phyloP scores from a whole-genome alignment of 768 basidiomycete species.

The Tremella yokohamensis region DNA sequence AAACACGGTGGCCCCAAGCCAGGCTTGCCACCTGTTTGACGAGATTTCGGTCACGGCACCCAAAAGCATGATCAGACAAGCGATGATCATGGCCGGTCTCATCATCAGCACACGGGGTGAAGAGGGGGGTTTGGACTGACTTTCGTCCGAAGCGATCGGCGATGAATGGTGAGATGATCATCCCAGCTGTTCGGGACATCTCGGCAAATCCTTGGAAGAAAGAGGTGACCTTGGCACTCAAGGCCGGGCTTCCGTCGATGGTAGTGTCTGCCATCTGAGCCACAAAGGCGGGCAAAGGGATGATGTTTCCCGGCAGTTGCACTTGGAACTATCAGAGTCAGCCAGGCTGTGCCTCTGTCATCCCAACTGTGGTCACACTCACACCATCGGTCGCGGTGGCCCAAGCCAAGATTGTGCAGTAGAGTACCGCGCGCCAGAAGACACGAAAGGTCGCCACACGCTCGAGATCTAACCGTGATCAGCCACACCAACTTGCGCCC shows the following conservation, averaged over 20 bases:
- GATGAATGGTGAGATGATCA: slow-evolving; percentile 19
- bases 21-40: slow-evolving; percentile 6
- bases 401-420: slow-evolving; percentile 20
- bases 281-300: slow-evolving; percentile 23
- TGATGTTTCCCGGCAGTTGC: slow-evolving; percentile 29
- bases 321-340: slow-evolving; percentile 11
- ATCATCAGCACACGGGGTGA: background rate
- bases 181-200: slow-evolving; percentile 26
- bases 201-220: slow-evolving; percentile 28
- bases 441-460: too few relatives aligned
- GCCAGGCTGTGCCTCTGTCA: too few relatives aligned
- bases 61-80: too few relatives aligned
- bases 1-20: slow-evolving; percentile 21
- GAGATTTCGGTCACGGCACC: too few relatives aligned
- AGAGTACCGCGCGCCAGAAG: slow-evolving; percentile 24
- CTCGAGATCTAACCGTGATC: too few relatives aligned
- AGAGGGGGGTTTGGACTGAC: slow-evolving; percentile 10
- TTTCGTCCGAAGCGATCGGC: slow-evolving; percentile 27
- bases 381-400: slow-evolving; percentile 23
- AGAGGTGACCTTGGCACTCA: slow-evolving; percentile 23
- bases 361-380: too few relatives aligned
- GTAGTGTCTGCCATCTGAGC: slow-evolving; percentile 18
- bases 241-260: slow-evolving; percentile 22
- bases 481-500: too few relatives aligned
- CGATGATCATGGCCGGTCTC: too few relatives aligned